These are phyloP conservation scores for Trichosporon coremiiforme DNA, from an alignment of 1,284 basidiomycete genomes.

Conservation along the genomic window DNA sequence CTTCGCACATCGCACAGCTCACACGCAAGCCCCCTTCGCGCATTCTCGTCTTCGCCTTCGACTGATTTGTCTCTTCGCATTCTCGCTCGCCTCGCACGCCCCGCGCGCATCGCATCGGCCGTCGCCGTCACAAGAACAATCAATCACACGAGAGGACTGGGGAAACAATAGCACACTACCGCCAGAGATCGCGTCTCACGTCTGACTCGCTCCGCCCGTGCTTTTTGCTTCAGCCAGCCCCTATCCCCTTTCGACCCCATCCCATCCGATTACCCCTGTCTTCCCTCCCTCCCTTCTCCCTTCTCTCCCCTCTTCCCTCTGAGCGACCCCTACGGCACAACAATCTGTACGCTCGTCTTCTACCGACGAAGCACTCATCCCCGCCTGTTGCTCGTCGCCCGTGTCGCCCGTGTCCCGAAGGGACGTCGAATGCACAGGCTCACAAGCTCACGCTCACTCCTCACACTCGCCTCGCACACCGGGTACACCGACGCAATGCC, in stretches of 20 bases:
- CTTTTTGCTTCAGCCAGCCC: slow-evolving; percentile 16
- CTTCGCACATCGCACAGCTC: background rate
- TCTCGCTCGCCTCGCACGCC: background rate
- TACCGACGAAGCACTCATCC: slow-evolving; percentile 16
- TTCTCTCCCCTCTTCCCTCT: background rate
- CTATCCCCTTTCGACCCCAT: background rate
- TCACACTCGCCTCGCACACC: background rate
- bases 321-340: slow-evolving; percentile 1
- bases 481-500: background rate
- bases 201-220: slow-evolving; percentile 12
- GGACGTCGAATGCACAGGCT: slow-evolving; percentile 1
- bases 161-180: slow-evolving; percentile 8
- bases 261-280: slow-evolving; percentile 12
- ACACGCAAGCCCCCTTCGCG: background rate
- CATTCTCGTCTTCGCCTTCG: slow-evolving; percentile 14
- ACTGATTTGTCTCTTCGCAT: background rate
- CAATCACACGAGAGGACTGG: background rate
- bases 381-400: slow-evolving; percentile 12
- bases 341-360: slow-evolving; percentile 14
- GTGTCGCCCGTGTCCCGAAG: slow-evolving; percentile 10
- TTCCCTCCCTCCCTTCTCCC: background rate
- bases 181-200: background rate
- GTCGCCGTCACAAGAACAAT: background rate
- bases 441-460: background rate
- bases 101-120: slow-evolving; percentile 1